These are phyloP conservation scores for Pyrenula aspistea DNA, from an alignment of 495 filamentous ascomycete genomes.

Conservation along the genomic window DNA sequence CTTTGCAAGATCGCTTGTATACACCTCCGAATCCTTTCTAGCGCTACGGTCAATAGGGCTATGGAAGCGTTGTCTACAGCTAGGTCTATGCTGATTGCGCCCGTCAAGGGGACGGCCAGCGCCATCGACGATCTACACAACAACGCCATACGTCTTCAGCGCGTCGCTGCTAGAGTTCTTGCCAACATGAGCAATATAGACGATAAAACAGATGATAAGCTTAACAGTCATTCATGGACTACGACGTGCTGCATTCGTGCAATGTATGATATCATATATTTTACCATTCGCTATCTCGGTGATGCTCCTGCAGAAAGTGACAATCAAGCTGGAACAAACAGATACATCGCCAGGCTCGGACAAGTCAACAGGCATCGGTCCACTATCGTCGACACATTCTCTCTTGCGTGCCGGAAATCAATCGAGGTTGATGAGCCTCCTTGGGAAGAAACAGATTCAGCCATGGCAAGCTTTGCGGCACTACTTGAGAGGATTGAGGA, in stretches of 20 bases:
- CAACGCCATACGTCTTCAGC: constrained; percentile 51
- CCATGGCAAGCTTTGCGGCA: neutral
- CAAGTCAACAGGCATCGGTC: neutral
- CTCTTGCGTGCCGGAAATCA: neutral
- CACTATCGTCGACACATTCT: neutral
- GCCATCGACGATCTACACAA: constrained; percentile 62
- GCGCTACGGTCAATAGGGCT: neutral
- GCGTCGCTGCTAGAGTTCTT: constrained; percentile 42
- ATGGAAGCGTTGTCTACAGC: neutral
- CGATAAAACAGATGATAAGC: neutral
- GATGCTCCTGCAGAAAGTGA: neutral
- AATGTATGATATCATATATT: neutral
- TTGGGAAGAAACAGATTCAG: neutral
- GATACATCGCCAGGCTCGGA: neutral
- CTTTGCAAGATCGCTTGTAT: constrained; percentile 31
- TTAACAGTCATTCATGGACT: neutral
- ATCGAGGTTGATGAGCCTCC: neutral
- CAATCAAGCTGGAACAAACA: neutral
- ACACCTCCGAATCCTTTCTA: constrained; percentile 19
- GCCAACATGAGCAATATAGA: neutral
- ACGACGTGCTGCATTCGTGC: neutral
- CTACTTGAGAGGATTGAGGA: neutral
- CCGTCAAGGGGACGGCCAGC: constrained; percentile 45
- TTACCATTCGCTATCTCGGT: neutral
- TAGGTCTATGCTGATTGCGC: constrained; percentile 13